Base-by-base conservation (phyloP, 1,284 basidiomycete species). In the Cutaneotrichosporon curvatum region DNA sequence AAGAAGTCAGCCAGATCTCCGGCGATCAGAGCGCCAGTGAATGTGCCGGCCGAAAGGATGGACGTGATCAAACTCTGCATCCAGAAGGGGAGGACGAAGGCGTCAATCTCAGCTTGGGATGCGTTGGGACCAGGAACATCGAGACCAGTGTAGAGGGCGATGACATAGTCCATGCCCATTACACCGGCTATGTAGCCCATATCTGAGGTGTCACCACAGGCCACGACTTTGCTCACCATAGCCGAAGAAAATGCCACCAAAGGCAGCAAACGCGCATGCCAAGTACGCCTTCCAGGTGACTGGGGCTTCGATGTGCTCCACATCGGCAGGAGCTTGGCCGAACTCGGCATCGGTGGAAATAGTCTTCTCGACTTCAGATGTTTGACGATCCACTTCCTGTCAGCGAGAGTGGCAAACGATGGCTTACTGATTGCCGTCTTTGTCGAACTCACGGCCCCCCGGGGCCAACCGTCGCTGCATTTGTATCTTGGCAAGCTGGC, bases 201-300 rank as follows among this genome's bases (percentile, higher is more conserved):
- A 43, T 33, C 62, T n/a, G n/a, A n/a, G n/a, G n/a, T n/a, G n/a
- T n/a, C 15, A 41, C 30, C 35, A 32, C 61, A n/a, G n/a, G n/a
- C n/a, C n/a, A n/a, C n/a, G n/a, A n/a, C n/a, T n/a, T n/a, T n/a
- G n/a, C n/a, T n/a, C n/a, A n/a, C n/a, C n/a, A 45, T 55, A 67
- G 40, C 70, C 68, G 51, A 67, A 91, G 60, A 91, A 82, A 71
- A 90, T 85, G 75, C 60, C 62, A 54, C 82, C 87, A 65, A 90
- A 88, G 46, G 85, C 83, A 38, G 86, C 86, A 62, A 90, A 88
- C 45, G 75, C 72, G 53, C 76, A 75, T 63, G 76, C 63, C 36
- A 66, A 47, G 59, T 67, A 71, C 34, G 70, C 69, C 58, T 70
- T 70, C 44, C 62, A n/a, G 22, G 68, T 72, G 41, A 72, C 63